These are phyloP conservation scores for Bauhinia variegata DNA, from an alignment of 306 rosid genomes.

Conservation along the genomic window DNA sequence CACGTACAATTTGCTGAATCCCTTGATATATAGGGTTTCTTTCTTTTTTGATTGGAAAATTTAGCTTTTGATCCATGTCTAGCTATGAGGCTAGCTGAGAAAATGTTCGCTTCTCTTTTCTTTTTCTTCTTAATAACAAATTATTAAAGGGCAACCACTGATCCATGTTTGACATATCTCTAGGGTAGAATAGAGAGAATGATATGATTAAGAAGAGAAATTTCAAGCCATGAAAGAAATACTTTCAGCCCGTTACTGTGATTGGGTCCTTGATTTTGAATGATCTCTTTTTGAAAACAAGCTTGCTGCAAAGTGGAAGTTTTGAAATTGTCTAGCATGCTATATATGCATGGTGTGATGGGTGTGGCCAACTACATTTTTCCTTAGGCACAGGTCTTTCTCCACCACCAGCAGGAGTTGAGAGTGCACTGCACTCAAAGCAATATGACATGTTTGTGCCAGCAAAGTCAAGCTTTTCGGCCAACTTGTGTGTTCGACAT, in stretches of 20 bases:
- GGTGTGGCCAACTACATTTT: slow-evolving; percentile 39
- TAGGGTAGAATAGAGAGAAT: neutral
- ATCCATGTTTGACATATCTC: slow-evolving; percentile 20
- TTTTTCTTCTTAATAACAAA: slow-evolving; percentile 3
- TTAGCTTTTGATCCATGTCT: slow-evolving; percentile 10
- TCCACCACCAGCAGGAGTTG: slow-evolving; percentile 53
- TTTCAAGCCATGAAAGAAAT: slow-evolving; percentile 15
- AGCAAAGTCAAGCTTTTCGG: slow-evolving; percentile 98
- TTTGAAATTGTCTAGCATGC: slow-evolving; percentile 47
- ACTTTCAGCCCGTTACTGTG: slow-evolving; percentile 10
- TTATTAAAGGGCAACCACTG: neutral
- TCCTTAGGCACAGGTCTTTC: slow-evolving; percentile 34
- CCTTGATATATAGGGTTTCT: neutral
- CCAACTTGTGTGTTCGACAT: slow-evolving; percentile 62
- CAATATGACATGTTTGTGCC: slow-evolving; percentile 70
- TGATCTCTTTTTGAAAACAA: slow-evolving; percentile 18
- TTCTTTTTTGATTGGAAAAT: slow-evolving; percentile 1
- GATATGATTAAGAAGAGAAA: slow-evolving; percentile 12
- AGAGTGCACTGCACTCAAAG: slow-evolving; percentile 96
- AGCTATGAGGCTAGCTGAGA: slow-evolving; percentile 1
- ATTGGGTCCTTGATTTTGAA: slow-evolving; percentile 20
- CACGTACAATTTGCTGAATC: slow-evolving; percentile 9
- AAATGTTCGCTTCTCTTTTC: slow-evolving; percentile 13
- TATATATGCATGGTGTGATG: slow-evolving; percentile 8
- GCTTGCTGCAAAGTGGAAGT: slow-evolving; percentile 32